Percentiles rank a stretch among this genome's conserved stretches.
Evolutionary conservation across 2,329 filamentous ascomycete species (phyloP).

Genomic region (Pseudogymnoascus sp.): DNA sequence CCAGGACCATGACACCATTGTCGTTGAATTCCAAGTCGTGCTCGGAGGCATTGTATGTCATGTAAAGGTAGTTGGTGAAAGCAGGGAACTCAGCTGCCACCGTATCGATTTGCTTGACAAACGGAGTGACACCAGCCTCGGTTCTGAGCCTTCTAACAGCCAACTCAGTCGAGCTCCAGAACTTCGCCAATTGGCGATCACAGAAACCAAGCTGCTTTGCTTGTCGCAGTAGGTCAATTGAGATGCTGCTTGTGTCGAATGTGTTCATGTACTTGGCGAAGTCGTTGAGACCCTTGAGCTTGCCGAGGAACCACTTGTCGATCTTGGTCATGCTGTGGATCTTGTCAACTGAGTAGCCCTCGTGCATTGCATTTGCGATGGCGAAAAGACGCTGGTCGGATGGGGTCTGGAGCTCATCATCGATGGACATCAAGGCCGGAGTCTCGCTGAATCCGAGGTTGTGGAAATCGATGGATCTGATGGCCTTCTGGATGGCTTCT

Average conservation of each 20-base stretch:
- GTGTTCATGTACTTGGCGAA: slow-evolving; percentile 74
- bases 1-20: slow-evolving; percentile 90
- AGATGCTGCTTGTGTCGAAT: slow-evolving; percentile 59
- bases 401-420: slow-evolving; percentile 91
- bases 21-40: slow-evolving; percentile 81
- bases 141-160: slow-evolving; percentile 76
- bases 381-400: slow-evolving; percentile 97
- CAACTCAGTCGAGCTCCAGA: slow-evolving; percentile 91
- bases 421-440: slow-evolving; percentile 81
- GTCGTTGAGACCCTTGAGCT: slow-evolving; percentile 83
- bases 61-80: slow-evolving; percentile 90
- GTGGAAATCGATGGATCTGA: slow-evolving; percentile 88
- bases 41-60: slow-evolving; percentile 89
- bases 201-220: slow-evolving; percentile 94
- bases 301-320: slow-evolving; percentile 95
- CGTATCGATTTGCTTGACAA: slow-evolving; percentile 97
- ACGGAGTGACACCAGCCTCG: slow-evolving; percentile 79
- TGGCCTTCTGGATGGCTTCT: slow-evolving; percentile 97
- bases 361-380: slow-evolving; percentile 94
- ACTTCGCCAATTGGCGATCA: slow-evolving; percentile 87
- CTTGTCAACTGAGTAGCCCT: slow-evolving; percentile 89
- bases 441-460: slow-evolving; percentile 94
- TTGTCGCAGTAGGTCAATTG: slow-evolving; percentile 62
- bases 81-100: slow-evolving; percentile 95
- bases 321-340: slow-evolving; percentile 99